These are phyloP conservation scores for Beauveria bassiana DNA, from an alignment of 2,329 filamentous ascomycete species.

Conservation along the genomic window DNA sequence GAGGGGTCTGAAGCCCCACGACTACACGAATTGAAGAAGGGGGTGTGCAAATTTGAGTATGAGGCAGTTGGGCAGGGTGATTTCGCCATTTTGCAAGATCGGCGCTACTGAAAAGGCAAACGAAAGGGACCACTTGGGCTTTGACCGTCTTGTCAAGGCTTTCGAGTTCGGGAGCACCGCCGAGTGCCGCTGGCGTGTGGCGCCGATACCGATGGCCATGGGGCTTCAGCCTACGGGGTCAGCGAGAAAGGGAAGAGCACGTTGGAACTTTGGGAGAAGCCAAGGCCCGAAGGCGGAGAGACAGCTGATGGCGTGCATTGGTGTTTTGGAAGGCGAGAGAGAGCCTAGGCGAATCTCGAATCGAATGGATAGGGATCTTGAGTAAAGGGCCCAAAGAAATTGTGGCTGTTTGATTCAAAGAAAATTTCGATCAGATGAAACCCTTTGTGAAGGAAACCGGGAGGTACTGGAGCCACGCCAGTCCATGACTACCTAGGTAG, in stretches of 20 bases:
- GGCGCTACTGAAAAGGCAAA: conserved; percentile 6
- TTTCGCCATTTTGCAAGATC: conserved; percentile 12
- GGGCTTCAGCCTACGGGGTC: not conserved
- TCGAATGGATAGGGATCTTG: not conserved
- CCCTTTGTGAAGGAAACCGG: not conserved
- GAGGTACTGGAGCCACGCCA: not conserved
- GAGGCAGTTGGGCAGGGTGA: conserved; percentile 9
- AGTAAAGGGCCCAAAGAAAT: no score
- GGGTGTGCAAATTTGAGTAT: conserved; percentile 7
- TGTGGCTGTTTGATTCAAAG: not conserved
- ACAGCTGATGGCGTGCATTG: not conserved
- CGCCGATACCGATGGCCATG: conserved; percentile 8
- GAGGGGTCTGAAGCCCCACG: not conserved
- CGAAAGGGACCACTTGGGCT: not conserved
- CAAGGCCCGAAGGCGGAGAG: not conserved
- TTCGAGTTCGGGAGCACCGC: conserved; percentile 3
- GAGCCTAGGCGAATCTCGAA: not conserved
- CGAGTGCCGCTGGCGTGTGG: conserved; percentile 4
- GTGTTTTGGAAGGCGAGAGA: not conserved
- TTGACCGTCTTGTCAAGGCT: not conserved
- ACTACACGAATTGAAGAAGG: not conserved
- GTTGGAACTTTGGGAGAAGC: not conserved
- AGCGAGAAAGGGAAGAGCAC: conserved; percentile 2
- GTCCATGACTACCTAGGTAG: no score
- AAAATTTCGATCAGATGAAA: not conserved